Base-by-base conservation (phyloP, 2,329 filamentous ascomycete species). In the Dothiorella sarmentorum region DNA sequence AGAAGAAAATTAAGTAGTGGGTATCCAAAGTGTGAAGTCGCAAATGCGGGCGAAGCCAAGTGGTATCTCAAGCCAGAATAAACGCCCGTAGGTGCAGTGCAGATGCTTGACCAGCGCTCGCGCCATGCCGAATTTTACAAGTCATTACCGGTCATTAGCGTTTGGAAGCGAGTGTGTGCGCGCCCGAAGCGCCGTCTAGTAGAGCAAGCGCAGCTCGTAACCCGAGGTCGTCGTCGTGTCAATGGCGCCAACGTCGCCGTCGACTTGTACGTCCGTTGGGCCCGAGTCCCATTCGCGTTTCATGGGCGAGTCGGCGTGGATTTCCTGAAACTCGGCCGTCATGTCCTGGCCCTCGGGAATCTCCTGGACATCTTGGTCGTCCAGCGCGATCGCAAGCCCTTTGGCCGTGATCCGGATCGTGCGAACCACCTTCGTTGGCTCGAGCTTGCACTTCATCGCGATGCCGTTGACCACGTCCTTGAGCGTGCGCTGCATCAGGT, bases 291-390 rank as follows among this genome's bases (percentile, higher is more conserved):
- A 85, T 68, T 80, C 81, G 67, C 75, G 79, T 69, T 77, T 83
- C 69, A 73, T 75, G 42, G 66, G 73, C 60, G 66, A 72, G 53
- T 77, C 71, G 51, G 76, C 70, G 59, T 76, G 63, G 43, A 89
- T 79, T 65, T 94, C 87, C 59, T 89, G 81, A 60, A 87, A 83
- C 65, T 88, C 85, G 40, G 83, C 82, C 35, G 82, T 77, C 88
- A 97, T 94, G 68, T 96, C 93, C 72, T 97, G 91, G 29, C 91
- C 92, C 75, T 99, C 94, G 1, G 85, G 83, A 55, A 97, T 79
- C 71, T 93, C 88, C 43, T 83, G 83, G 29, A 97, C 84, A 47
- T 95, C 87, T 62, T 97, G 91, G 68, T 97, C 91, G 67, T 97
- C 94, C 66, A 97, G 82, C 68, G 95, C 85, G 58, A 97, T 85